Evolutionary conservation across 1,284 basidiomycete species (phyloP), one percentile per base, ranked within the genome.

Genomic region (Xerocomus minutiporus): DNA sequence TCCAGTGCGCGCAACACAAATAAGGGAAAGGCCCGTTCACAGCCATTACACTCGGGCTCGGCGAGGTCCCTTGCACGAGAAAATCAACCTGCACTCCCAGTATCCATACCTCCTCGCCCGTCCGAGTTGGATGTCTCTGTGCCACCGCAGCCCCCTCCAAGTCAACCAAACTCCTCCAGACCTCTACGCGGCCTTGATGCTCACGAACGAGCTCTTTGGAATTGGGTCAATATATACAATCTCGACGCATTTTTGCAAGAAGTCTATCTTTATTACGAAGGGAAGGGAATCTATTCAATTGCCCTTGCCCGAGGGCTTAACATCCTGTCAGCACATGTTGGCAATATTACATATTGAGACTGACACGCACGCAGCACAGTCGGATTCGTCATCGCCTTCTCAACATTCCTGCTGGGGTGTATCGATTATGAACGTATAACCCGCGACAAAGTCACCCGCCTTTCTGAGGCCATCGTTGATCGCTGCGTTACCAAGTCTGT

Each of bases 181-280:
- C 75, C 73, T 51, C 80, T 85, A 78, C 77, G 81, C 45, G 89
- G 91, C 3, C 67, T 95, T 53, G 88, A 92, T 63, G 84, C 84
- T 13, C 87, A 92, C 66, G 93, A 97, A 69, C 84, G 84, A 59
- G 96, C 96, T 0, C 69, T 98, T 41, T 99, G 97, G 97, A 89
- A 91, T 58, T 99, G 97, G 97, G 93, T 97, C 56, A 99, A 99
- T 67, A 92, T 98, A 8, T 92, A 93, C 65, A 96, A 99, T 67
- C 79, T 99, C 38, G 96, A 99, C 65, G 85, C 84, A 7, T 99
- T 97, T 70, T 72, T 99, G 31, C 92, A 96, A 73, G 93, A 97
- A 62, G 92, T 92, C 39, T 99, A 99, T 70, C 79, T 81, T 48
- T 99, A 98, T 70, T 99, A 99, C 67, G 87, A 92, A 61, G 94